Evolutionary conservation across 768 basidiomycete genomes (phyloP).

Genomic region (Auricularia sp.): DNA sequence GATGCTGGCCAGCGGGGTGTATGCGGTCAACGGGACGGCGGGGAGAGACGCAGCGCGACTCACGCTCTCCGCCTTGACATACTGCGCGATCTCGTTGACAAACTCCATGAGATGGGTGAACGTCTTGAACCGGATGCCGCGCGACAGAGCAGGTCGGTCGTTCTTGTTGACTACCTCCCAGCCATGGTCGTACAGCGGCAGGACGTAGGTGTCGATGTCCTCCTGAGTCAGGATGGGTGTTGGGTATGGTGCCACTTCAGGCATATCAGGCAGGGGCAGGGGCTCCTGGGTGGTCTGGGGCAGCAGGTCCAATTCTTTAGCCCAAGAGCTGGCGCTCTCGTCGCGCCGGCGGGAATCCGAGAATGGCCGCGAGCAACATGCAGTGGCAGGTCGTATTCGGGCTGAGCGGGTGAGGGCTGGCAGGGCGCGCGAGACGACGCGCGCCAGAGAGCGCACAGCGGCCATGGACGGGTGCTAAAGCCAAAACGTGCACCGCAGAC

Average conservation of each 20-base stretch:
- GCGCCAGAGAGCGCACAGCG: background rate
- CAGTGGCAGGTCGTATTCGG: too few relatives aligned
- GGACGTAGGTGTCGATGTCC: background rate
- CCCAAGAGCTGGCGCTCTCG: background rate
- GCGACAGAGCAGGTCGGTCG: background rate
- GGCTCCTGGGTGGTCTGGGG: background rate
- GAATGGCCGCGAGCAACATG: too few relatives aligned
- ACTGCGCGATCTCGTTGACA: background rate
- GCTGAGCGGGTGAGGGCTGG: too few relatives aligned
- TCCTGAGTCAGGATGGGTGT: background rate
- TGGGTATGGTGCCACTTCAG: background rate
- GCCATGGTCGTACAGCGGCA: background rate
- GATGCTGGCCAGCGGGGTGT: background rate
- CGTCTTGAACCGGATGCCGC: background rate
- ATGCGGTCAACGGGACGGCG: background rate
- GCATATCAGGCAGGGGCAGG: background rate
- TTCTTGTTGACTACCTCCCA: background rate
- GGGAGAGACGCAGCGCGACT: background rate
- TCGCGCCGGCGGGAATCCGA: too few relatives aligned
- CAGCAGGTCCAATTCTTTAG: background rate
- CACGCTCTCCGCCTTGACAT: background rate
- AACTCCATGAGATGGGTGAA: background rate
- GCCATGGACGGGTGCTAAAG: background rate
- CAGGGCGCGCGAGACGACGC: too few relatives aligned
- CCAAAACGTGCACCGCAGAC: background rate